Evolutionary conservation across 129 eudicot species (phyloP).

Genomic region (Erigeron canadensis): DNA sequence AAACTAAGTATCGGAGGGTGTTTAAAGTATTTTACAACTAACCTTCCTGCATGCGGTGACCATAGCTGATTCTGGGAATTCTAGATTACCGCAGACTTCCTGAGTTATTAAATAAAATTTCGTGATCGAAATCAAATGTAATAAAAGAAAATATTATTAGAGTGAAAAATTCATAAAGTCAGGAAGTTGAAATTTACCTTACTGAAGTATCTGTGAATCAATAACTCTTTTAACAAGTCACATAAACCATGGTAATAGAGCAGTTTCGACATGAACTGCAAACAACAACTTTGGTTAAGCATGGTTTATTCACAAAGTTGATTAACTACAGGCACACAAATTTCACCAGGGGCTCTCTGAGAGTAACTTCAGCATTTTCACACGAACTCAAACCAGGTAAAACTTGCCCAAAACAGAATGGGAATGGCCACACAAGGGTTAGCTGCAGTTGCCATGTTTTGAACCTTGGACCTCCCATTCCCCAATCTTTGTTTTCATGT

Average conservation of each 20-base stretch:
- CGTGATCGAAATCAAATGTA: constrained; percentile 15
- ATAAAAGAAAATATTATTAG: neutral
- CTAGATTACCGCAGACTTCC: constrained; percentile 81
- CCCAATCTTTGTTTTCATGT: no score
- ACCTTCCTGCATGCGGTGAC: constrained; percentile 97
- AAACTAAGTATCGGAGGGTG: no score
- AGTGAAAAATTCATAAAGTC: neutral
- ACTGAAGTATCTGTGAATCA: constrained; percentile 85
- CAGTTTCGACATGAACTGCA: constrained; percentile 82
- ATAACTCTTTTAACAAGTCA: constrained; percentile 66
- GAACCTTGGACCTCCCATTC: no score
- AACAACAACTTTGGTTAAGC: constrained; percentile 7
- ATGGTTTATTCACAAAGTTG: neutral
- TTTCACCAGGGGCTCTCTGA: constrained; percentile 1
- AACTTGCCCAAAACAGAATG: no score
- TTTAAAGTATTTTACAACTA: constrained; percentile 30
- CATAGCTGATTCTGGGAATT: constrained; percentile 79
- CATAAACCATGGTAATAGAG: constrained; percentile 79
- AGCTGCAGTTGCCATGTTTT: no score
- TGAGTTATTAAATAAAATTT: constrained; percentile 30
- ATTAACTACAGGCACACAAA: neutral
- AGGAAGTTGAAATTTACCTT: constrained; percentile 50
- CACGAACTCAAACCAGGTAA: no score
- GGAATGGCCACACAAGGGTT: no score
- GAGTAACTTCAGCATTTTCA: no score